Evolutionary conservation across 192 early-diverging fungal species (phyloP).

Genomic region (Coemansia sp.): DNA sequence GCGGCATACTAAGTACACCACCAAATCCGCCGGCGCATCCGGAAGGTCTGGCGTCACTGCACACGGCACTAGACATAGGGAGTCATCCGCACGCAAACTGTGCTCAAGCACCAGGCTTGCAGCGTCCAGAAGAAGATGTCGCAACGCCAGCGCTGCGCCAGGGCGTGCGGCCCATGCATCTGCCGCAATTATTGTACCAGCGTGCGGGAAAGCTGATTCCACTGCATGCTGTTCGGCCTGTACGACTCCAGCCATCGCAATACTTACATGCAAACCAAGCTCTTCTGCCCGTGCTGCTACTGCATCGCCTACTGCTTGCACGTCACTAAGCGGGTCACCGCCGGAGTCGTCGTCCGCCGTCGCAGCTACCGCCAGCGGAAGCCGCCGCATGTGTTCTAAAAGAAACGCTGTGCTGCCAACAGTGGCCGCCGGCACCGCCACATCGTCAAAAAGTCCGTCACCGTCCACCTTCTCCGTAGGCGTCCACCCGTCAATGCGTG

Average conservation of each 20-base stretch:
- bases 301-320: conserved; percentile 43
- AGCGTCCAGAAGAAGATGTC: conserved; percentile 27
- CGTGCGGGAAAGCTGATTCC: conserved; percentile 1
- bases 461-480: background rate
- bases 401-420: conserved; percentile 24
- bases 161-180: conserved; percentile 18
- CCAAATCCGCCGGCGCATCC: conserved; percentile 1
- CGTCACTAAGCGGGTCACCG: conserved; percentile 12
- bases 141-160: conserved; percentile 14
- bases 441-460: conserved; percentile 16
- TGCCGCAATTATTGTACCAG: conserved; percentile 8
- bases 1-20: conserved; percentile 20
- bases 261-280: conserved; percentile 15
- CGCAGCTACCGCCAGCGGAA: background rate
- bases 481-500: conserved; percentile 7
- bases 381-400: conserved; percentile 15
- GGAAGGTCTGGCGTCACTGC: background rate
- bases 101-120: conserved; percentile 32
- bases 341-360: background rate
- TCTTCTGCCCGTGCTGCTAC: conserved; percentile 36
- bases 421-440: conserved; percentile 26
- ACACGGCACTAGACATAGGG: conserved; percentile 22
- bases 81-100: conserved; percentile 20
- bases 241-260: conserved; percentile 26
- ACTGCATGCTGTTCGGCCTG: conserved; percentile 3